Conservation (phyloP, 2,329 filamentous ascomycete genomes). For the Lachnellula willkommii region DNA sequence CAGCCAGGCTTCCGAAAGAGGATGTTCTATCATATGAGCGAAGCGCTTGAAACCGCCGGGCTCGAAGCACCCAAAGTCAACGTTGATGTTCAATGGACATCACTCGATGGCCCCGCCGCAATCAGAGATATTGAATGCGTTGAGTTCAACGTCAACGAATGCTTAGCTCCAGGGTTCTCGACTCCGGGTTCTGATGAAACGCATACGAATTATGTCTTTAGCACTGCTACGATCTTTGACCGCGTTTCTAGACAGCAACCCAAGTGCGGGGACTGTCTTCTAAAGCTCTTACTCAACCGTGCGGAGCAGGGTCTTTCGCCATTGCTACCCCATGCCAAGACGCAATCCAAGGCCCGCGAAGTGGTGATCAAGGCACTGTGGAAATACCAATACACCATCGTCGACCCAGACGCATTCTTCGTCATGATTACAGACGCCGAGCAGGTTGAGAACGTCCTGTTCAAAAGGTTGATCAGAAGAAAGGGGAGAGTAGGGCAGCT, state of each 20-base stretch:
- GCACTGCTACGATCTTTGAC: conserved; percentile 36
- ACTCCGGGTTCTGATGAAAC: conserved; percentile 32
- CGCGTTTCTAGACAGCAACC: conserved; percentile 35
- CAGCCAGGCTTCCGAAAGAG: conserved; percentile 31
- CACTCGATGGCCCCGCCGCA: conserved; percentile 37
- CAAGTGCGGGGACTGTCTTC: conserved; percentile 38
- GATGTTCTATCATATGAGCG: conserved; percentile 36
- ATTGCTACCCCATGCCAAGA: conserved; percentile 28
- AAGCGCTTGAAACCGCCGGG: conserved; percentile 34
- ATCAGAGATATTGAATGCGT: conserved; percentile 38
- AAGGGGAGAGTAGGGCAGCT: conserved; percentile 35
- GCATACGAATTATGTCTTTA: conserved; percentile 35
- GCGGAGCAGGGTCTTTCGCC: conserved; percentile 34
- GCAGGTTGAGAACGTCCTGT: conserved; percentile 35
- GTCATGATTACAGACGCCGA: conserved; percentile 41
- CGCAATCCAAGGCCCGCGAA: conserved; percentile 31
- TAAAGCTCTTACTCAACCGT: conserved; percentile 37
- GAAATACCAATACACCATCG: conserved; percentile 38
- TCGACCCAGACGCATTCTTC: conserved; percentile 38
- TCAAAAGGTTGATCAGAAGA: conserved; percentile 33
- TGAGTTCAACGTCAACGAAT: conserved; percentile 38
- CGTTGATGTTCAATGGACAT: conserved; percentile 38
- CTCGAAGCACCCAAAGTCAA: conserved; percentile 38
- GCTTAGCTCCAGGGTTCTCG: conserved; percentile 38
- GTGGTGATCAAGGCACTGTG: conserved; percentile 35